Conservation (phyloP, 2,329 filamentous ascomycete genomes). For the Fusarium continuum region DNA sequence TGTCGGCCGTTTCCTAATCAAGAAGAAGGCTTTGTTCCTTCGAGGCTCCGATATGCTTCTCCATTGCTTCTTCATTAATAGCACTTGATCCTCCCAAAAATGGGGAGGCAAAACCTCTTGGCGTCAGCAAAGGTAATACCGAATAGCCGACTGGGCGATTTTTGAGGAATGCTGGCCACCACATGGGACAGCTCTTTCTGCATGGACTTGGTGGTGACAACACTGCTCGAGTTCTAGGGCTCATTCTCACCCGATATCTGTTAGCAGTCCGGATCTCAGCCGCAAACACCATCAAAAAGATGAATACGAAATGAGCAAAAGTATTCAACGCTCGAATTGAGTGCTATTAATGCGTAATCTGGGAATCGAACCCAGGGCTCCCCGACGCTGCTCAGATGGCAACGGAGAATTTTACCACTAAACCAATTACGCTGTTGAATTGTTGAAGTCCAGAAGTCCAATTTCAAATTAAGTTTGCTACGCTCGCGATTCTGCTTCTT, state of each 20-base stretch:
- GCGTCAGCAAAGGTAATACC: background rate
- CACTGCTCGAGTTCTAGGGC: too few species aligned
- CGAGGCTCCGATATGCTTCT: too few species aligned
- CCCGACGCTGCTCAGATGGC: conserved; percentile 16
- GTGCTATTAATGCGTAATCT: background rate
- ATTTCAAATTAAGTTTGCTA: too few species aligned
- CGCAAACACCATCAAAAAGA: background rate
- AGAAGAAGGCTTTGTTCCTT: conserved; percentile 1
- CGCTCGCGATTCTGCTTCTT: too few species aligned
- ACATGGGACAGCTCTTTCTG: too few species aligned
- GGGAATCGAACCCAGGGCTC: conserved; percentile 27
- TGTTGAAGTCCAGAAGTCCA: background rate
- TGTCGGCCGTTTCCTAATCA: background rate
- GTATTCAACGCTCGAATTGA: accelerated
- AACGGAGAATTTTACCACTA: conserved; percentile 30
- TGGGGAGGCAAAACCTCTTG: background rate
- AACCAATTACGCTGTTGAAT: conserved; percentile 14
- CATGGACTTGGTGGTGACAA: too few species aligned
- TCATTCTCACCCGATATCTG: too few species aligned
- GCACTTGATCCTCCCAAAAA: too few species aligned
- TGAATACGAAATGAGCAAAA: background rate
- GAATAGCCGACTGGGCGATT: background rate
- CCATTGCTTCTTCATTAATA: background rate
- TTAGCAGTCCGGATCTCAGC: too few species aligned
- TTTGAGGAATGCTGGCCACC: too few species aligned